These are phyloP conservation scores for Agarophyton chilense DNA, from an alignment of 23 red algal species.

Conservation along the genomic window DNA sequence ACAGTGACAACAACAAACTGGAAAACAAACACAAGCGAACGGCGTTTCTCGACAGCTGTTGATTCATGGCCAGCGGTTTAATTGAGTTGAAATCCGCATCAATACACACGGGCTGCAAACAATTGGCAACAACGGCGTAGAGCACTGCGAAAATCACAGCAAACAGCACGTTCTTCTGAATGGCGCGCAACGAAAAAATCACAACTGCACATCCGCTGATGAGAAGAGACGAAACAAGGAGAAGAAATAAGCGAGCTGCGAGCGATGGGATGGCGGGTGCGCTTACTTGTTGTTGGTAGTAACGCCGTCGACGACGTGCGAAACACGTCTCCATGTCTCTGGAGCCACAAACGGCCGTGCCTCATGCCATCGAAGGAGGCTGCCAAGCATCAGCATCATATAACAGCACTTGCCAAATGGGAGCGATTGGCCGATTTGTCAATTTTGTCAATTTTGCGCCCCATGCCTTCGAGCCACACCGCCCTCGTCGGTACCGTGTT, in stretches of 20 bases:
- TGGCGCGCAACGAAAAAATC: slow-evolving; percentile 10
- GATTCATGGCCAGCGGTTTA: slow-evolving; percentile 8
- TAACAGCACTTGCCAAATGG: too few species aligned
- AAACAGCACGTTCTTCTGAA: slow-evolving; percentile 12
- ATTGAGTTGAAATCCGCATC: background rate
- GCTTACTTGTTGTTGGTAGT: too few species aligned
- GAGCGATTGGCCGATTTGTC: too few species aligned
- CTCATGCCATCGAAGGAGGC: too few species aligned
- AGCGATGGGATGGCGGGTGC: background rate
- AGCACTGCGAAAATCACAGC: slow-evolving; percentile 29
- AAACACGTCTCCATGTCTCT: too few species aligned
- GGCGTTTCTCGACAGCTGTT: background rate
- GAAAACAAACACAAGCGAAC: slow-evolving; percentile 6
- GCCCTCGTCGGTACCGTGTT: too few species aligned
- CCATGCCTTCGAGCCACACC: too few species aligned
- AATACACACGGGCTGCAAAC: background rate
- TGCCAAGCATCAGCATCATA: too few species aligned
- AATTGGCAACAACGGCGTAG: slow-evolving; percentile 28
- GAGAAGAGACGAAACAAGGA: background rate
- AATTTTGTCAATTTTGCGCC: too few species aligned
- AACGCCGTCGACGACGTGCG: background rate
- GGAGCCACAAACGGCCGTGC: too few species aligned
- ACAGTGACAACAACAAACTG: slow-evolving; percentile 38
- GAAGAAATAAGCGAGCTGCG: background rate
- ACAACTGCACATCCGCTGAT: slow-evolving; percentile 15